These are phyloP conservation scores for Coemansia sp. DNA, from an alignment of 192 early-diverging fungal species.

Conservation along the genomic window DNA sequence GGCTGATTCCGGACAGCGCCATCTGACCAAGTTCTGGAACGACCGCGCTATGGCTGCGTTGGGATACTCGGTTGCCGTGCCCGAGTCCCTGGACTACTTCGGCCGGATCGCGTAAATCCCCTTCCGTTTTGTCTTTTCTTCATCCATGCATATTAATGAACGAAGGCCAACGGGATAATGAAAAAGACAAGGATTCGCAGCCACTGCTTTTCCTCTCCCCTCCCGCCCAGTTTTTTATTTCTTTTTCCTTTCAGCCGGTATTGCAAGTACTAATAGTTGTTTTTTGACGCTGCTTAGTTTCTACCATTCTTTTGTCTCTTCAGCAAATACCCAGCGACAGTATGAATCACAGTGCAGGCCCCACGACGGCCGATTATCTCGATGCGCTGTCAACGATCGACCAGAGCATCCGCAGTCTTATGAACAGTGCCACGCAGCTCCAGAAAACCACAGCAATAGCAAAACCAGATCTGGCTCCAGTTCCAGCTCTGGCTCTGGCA, in stretches of 20 bases:
- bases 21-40: slow-evolving; percentile 94
- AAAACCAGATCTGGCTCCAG: not conserved
- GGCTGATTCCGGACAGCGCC: slow-evolving; percentile 87
- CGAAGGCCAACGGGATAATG: not conserved
- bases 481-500: not conserved
- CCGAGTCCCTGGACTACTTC: slow-evolving; percentile 26
- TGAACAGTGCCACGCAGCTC: slow-evolving; percentile 7
- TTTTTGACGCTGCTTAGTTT: not conserved
- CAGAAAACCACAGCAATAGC: not conserved
- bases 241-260: not conserved
- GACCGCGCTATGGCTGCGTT: slow-evolving; percentile 31
- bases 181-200: too few species aligned
- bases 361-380: slow-evolving; percentile 25
- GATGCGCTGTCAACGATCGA: slow-evolving; percentile 39
- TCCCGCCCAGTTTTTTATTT: not conserved
- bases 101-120: slow-evolving; percentile 8
- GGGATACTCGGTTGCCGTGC: slow-evolving; percentile 14
- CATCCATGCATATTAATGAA: too few species aligned
- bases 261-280: not conserved
- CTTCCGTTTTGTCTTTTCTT: not conserved
- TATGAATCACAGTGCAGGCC: not conserved
- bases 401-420: slow-evolving; percentile 39
- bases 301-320: not conserved
- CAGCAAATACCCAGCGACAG: not conserved
- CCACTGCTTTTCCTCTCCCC: not conserved